Conservation (phyloP, 2,329 filamentous ascomycete species). For the Teratosphaeria destructans region DNA sequence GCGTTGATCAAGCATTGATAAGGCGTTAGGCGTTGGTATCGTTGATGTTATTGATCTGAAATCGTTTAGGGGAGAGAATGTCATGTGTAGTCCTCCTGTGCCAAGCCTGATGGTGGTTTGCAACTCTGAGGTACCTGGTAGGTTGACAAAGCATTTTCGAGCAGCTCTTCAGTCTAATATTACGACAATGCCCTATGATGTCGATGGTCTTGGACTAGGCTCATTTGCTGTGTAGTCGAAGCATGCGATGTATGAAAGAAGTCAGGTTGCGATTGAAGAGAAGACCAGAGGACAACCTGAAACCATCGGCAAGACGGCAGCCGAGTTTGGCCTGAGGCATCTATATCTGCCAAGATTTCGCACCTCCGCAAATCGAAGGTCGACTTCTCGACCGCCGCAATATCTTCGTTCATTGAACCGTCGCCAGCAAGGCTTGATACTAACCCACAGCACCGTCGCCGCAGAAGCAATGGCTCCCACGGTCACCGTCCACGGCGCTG, state of each 20-base stretch:
- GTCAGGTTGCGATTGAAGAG: background rate
- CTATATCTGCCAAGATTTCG: background rate
- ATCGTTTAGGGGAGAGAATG: too few relatives aligned
- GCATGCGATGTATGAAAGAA: background rate
- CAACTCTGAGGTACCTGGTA: too few relatives aligned
- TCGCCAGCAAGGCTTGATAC: background rate
- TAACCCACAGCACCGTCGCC: background rate
- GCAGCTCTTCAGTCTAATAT: too few relatives aligned
- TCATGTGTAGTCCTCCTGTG: too few relatives aligned
- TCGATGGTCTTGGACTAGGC: too few relatives aligned
- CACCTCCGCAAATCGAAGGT: background rate
- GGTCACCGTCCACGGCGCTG: conserved; percentile 92
- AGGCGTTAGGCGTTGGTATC: background rate
- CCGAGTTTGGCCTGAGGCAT: background rate
- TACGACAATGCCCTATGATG: too few relatives aligned
- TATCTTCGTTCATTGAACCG: background rate
- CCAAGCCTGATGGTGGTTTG: too few relatives aligned
- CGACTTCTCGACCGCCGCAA: background rate
- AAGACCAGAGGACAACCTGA: background rate
- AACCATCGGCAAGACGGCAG: background rate
- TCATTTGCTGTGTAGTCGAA: too few relatives aligned
- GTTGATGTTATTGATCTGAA: background rate
- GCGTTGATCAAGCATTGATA: background rate
- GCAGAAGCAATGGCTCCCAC: conserved; percentile 47
- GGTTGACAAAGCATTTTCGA: too few relatives aligned